Evolutionary conservation across 352 stramenopile species (phyloP), one percentile per base, ranked within the genome.

Genomic region (Pythium angustatum): DNA sequence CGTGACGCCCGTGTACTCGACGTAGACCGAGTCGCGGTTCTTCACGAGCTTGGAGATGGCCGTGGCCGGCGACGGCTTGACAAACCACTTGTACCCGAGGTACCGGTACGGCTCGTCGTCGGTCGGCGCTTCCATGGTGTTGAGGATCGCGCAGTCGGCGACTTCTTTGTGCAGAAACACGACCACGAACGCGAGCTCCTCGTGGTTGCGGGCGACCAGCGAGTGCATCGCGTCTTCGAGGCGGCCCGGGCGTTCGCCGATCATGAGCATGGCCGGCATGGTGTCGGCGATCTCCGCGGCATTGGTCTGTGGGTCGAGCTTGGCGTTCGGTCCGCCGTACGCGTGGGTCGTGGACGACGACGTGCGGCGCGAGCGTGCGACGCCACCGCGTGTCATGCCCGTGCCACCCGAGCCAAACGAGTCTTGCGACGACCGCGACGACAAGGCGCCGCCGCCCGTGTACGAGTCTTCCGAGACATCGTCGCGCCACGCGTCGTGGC

Each of bases 11-110:
- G 70, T 85, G 56, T 76, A 74, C 52, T 86, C 72, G 38, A 86
- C 61, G 58, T 79, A 83, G 7, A 86, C 50, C 45, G 68, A 79
- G 61, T 86, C 77, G 40, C 77, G 62, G 58, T 79, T 76, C 54
- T 79, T 76, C 19, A 83, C 65, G n/a, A 83, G 21, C 5, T 19
- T 68, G 0, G 67, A 65, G 31, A 60, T 48, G 22, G 41, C 54
- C 6, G 40, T 24, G 1, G 61, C 61, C 21, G 64, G 64, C 33
- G 64, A 71, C 22, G 64, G 64, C 58, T 80, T 79, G 61, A 87
- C 76, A 54, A 87, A 83, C 57, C 77, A 83, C 68, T 83, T 84
- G 69, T 80, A 83, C 36, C 78, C 78, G 5, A 85, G 33, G 53
- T 75, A 85, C 38, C 74, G 73, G 57, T 77, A 83, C 27, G 78